A percentile compares a stretch with the other conserved stretches of the same genome.
Evolutionary conservation across 805 yeast genomes (phyloP).

Genomic region (Barnettozyma sucrosica): DNA sequence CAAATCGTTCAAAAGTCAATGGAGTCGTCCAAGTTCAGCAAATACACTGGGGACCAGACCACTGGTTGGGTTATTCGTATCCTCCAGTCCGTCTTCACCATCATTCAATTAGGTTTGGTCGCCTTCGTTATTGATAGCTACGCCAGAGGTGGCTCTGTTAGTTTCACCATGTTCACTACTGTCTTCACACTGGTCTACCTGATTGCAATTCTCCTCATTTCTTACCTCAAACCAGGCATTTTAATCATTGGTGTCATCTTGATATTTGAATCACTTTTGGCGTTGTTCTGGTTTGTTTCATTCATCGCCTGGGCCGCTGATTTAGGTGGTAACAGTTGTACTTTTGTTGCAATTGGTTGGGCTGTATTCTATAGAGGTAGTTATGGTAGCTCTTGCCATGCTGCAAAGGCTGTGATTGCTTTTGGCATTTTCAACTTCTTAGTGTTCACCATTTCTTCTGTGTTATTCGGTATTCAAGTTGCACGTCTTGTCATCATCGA

Average conservation of each 20-base stretch:
- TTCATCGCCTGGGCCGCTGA: slow-evolving; percentile 18
- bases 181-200: slow-evolving; percentile 11
- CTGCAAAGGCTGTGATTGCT: slow-evolving; percentile 20
- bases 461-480: slow-evolving; percentile 9
- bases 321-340: slow-evolving; percentile 13
- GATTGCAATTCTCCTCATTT: slow-evolving; percentile 3
- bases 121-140: slow-evolving; percentile 10
- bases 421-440: slow-evolving; percentile 17
- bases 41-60: not conserved
- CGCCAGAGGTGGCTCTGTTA: slow-evolving; percentile 7
- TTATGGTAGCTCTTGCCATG: slow-evolving; percentile 6
- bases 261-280: slow-evolving; percentile 11
- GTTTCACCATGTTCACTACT: slow-evolving; percentile 13
- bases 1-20: too few relatives aligned
- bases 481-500: slow-evolving; percentile 3
- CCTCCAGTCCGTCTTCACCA: slow-evolving; percentile 11
- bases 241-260: slow-evolving; percentile 15
- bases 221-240: slow-evolving; percentile 1
- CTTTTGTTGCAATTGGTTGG: not conserved
- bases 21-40: not conserved
- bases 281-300: slow-evolving; percentile 15
- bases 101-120: slow-evolving; percentile 13
- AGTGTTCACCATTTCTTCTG: slow-evolving; percentile 11
- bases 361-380: not conserved
- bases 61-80: slow-evolving; percentile 13